Percentiles rank a stretch among this genome's conserved stretches.
phyloP scores from a whole-genome alignment of 495 filamentous ascomycete species.

The Daldinia childiae region DNA sequence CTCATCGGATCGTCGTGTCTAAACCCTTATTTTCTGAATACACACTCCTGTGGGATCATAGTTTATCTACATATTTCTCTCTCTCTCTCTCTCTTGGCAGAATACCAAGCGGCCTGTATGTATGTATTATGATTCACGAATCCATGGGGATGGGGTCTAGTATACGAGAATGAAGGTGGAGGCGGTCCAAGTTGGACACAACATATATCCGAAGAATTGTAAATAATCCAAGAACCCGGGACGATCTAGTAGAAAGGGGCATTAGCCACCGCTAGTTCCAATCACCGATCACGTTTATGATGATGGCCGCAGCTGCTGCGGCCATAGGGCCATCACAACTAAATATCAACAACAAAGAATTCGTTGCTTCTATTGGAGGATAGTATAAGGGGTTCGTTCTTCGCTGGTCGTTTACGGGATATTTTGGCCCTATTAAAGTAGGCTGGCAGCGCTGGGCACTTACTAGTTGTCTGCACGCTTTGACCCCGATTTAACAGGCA shows the following conservation, averaged over 20 bases:
- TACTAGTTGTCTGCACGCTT: slow-evolving; percentile 40
- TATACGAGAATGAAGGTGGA: slow-evolving; percentile 31
- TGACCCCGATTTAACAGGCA: slow-evolving; percentile 29
- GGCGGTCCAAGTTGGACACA: not conserved
- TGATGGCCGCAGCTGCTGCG: slow-evolving; percentile 37
- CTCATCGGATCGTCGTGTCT: too few relatives aligned
- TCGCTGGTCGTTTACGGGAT: slow-evolving; percentile 26
- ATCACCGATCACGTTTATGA: slow-evolving; percentile 20
- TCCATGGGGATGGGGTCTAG: not conserved
- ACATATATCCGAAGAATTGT: slow-evolving; percentile 1
- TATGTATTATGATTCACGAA: not conserved
- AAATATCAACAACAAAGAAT: slow-evolving; percentile 26
- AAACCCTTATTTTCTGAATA: not conserved
- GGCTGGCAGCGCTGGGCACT: slow-evolving; percentile 22
- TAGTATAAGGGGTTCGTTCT: slow-evolving; percentile 16
- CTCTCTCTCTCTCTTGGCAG: slow-evolving; percentile 13
- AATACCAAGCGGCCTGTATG: slow-evolving; percentile 14
- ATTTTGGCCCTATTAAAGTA: slow-evolving; percentile 35
- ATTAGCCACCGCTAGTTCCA: slow-evolving; percentile 39
- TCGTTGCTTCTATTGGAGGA: slow-evolving; percentile 26
- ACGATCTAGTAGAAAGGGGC: slow-evolving; percentile 20
- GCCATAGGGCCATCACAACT: slow-evolving; percentile 22
- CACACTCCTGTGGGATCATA: slow-evolving; percentile 21
- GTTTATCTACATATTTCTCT: too few relatives aligned
- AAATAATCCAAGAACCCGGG: slow-evolving; percentile 10